phyloP scores from a whole-genome alignment of 768 basidiomycete genomes.

The Pisolithus marmoratus region DNA sequence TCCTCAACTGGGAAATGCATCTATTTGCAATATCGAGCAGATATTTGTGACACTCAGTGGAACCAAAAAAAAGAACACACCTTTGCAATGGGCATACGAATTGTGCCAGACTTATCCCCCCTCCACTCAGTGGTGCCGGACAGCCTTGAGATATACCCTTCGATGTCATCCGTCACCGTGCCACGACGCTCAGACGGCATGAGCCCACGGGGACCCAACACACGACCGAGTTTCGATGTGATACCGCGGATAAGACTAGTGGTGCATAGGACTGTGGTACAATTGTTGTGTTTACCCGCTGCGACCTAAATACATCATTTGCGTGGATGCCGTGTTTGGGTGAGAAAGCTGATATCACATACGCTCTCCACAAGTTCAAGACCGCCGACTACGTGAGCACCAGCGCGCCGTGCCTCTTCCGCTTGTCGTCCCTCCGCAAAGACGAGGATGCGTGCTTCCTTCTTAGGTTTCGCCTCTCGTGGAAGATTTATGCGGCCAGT shows the following conservation, averaged over 20 bases:
- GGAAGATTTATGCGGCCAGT: conserved; percentile 88
- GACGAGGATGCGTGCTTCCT: conserved; percentile 78
- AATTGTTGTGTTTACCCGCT: conserved; percentile 63
- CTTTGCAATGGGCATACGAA: conserved; percentile 75
- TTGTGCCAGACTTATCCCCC: conserved; percentile 81
- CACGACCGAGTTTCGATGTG: conserved; percentile 71
- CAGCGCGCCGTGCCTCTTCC: conserved; percentile 79
- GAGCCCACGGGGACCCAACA: conserved; percentile 83
- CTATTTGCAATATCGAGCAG: conserved; percentile 31
- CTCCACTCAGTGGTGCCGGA: conserved; percentile 89
- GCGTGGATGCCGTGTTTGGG: neutral
- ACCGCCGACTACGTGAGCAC: conserved; percentile 89
- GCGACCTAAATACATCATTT: conserved; percentile 46
- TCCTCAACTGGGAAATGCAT: conserved; percentile 71
- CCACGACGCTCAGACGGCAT: conserved; percentile 96
- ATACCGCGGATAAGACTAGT: conserved; percentile 74
- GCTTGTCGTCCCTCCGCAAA: conserved; percentile 85
- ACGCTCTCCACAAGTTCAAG: conserved; percentile 85
- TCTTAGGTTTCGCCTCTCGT: conserved; percentile 65
- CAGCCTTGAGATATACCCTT: conserved; percentile 71
- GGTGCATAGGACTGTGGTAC: conserved; percentile 78
- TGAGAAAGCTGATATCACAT: conserved; percentile 24
- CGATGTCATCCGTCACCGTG: conserved; percentile 88
- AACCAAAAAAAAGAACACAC: conserved; percentile 35
- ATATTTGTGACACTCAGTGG: neutral